A percentile compares a stretch with the other conserved stretches of the same genome.
Conservation (phyloP, 176 grass and related monocot genomes). For the Triticum dicoccoides region DNA sequence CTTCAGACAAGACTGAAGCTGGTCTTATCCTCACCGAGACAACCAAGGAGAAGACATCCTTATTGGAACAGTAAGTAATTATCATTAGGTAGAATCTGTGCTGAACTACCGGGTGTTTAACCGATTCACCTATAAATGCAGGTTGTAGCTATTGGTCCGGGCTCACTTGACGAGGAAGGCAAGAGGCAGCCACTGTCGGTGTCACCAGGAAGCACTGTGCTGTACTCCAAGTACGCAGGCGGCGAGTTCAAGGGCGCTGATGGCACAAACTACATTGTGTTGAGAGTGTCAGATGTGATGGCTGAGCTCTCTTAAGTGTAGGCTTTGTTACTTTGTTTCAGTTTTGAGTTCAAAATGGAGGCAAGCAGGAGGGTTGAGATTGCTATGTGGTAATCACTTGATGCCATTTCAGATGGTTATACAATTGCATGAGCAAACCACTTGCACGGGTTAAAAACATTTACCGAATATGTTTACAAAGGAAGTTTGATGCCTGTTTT, state of each 20-base stretch:
- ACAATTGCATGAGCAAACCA: neutral
- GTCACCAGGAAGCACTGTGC: conserved; percentile 36
- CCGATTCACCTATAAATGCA: neutral
- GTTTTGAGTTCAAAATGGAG: neutral
- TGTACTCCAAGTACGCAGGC: conserved; percentile 75
- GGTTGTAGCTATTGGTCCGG: conserved; percentile 72
- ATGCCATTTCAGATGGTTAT: neutral
- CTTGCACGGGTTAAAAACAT: neutral
- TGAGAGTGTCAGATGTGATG: conserved; percentile 65
- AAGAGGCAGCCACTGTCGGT: conserved; percentile 53
- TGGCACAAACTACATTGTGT: conserved; percentile 56
- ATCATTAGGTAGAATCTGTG: no score
- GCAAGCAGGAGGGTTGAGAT: neutral
- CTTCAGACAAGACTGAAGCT: conserved; percentile 61
- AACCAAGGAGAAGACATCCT: conserved; percentile 70
- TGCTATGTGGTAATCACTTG: conserved; percentile 5
- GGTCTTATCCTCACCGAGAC: conserved; percentile 68
- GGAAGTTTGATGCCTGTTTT: neutral
- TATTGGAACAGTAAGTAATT: conserved; percentile 44
- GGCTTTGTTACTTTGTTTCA: neutral
- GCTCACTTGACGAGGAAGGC: conserved; percentile 66
- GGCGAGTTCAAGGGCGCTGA: conserved; percentile 70
- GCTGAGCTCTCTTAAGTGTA: conserved; percentile 54
- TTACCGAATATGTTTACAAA: neutral
- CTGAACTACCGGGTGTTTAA: neutral